Base-by-base conservation (phyloP, 805 yeast genomes). In the Suhomyces faveliae region DNA sequence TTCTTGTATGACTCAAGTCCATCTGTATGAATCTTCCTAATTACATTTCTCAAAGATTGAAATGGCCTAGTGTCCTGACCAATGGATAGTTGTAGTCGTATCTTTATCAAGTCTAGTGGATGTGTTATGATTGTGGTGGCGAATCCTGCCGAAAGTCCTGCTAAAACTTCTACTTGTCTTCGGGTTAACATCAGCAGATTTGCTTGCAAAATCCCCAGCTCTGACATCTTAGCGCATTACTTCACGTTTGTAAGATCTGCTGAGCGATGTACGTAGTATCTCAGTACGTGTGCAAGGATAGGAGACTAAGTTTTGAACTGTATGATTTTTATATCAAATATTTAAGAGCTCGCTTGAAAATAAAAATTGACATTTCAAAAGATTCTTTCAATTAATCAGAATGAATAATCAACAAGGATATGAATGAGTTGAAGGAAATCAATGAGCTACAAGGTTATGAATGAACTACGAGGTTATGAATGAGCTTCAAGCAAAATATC, bases 51-150 rank as follows among this genome's bases (percentile, higher is more conserved):
- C 22, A 67, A 35, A 9, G 62, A 52, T 10, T 50, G 51, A 35
- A 63, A 62, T 1, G 63, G 62, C 35, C 43, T 46, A 17, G 37
- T 33, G n/a, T 53, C 38, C 24, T 13, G 17, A 43, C 13, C 42
- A 11, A 6, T 43, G 13, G 55, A 60, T 27, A 91, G 74, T 63
- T 94, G 99, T 38, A 94, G 70, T 47, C 97, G 71, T 6, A 89
- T 77, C 66, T 94, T 94, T 49, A 91, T 68, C 44, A 94, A 73
- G 64, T 94, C 99, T 40, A 94, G 67, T 1, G 99, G 99, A 62
- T 94, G 99, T 24, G 92, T 84, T 1, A 85, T 71, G 1, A 87
- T 55, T 1, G 98, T 91, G 5, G 97, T 84, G 10, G 80, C 64
- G 33, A 84, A 77, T 0, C 99, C 99, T 0, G 97, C 96, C 1